These are phyloP conservation scores for Abeoforma whisleri DNA, from an alignment of 78 protist species.

Conservation along the genomic window DNA sequence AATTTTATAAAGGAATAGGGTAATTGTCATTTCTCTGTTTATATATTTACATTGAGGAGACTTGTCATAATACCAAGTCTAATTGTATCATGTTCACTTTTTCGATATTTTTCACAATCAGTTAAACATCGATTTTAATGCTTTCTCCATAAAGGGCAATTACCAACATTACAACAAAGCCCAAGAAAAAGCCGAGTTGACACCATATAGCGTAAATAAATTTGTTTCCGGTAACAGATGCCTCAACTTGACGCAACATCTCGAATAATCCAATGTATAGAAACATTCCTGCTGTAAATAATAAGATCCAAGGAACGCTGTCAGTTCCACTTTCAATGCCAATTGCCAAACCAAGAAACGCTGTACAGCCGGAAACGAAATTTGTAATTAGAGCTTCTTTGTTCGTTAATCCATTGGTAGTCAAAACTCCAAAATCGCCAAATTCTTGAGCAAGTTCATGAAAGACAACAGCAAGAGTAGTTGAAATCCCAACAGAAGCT, in stretches of 20 bases:
- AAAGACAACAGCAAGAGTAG: constrained; percentile 19
- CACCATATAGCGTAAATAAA: background rate
- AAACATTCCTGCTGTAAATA: constrained; percentile 39
- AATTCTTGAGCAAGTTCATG: constrained; percentile 42
- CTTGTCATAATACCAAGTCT: no score
- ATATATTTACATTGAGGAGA: no score
- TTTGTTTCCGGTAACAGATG: background rate
- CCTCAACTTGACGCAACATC: background rate
- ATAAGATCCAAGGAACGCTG: constrained; percentile 10
- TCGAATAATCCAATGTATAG: constrained; percentile 25
- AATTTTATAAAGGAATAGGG: no score
- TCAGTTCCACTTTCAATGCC: background rate
- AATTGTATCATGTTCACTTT: no score
- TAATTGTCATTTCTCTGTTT: no score
- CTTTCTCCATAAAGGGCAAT: background rate
- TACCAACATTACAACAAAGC: background rate
- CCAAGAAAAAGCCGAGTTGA: background rate
- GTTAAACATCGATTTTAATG: no score
- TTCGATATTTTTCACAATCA: no score
- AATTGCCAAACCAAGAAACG: background rate
- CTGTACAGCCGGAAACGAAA: background rate
- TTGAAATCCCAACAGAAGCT: background rate
- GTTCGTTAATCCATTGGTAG: background rate
- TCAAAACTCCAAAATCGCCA: constrained; percentile 36
- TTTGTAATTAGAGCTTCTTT: constrained; percentile 14